Base-by-base conservation (phyloP, 768 basidiomycete species). In the Leccinum incarnatum region DNA sequence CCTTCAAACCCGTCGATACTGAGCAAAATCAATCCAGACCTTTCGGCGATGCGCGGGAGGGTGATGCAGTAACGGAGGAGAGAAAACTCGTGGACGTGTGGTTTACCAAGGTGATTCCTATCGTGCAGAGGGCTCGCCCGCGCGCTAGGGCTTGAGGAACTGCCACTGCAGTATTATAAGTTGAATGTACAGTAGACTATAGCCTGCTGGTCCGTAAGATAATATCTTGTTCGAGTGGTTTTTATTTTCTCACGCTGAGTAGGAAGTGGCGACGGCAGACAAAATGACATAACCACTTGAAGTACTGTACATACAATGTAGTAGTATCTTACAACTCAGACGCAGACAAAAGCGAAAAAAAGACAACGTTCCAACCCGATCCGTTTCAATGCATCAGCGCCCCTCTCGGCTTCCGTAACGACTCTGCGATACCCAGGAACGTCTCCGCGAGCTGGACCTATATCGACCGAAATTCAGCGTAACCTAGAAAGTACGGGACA, bases 401-500 rank as follows among this genome's bases (percentile, higher is more conserved):
- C 1, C 80, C 85, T 63, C 84, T 72, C 4, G 84, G 80, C 63
- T 82, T 86, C 61, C 76, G 75, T 69, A 86, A 66, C 1, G 84
- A 83, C 54, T 83, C 81, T 0, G 83, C 83, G 54, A 85, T 77
- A 30, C 78, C 79, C 23, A 85, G 65, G 76, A 86, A 86, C 3
- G 84, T 81, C 63, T 84, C 75, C 1, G 84, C 79, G 10, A 86
- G 76, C 58, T 76, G 78, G 12, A 85, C 75, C 84, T 85, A 7
- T n/a, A n/a, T n/a, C 55, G 15, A 17, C 19, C 21, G 6, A 12
- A 50, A 32, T 5, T 17, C 11, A 3, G 7, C 37, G 12, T 15
- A 32, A 12, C 14, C 5, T 4, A 12, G 12, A 14, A 12, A 9
- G 19, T 0, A 30, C 17, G 23, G 42, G 10, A 49, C 19, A 14